These are phyloP conservation scores for Immersiporthe knoxdaviesiana DNA, from an alignment of 2,329 filamentous ascomycete genomes.

Conservation along the genomic window DNA sequence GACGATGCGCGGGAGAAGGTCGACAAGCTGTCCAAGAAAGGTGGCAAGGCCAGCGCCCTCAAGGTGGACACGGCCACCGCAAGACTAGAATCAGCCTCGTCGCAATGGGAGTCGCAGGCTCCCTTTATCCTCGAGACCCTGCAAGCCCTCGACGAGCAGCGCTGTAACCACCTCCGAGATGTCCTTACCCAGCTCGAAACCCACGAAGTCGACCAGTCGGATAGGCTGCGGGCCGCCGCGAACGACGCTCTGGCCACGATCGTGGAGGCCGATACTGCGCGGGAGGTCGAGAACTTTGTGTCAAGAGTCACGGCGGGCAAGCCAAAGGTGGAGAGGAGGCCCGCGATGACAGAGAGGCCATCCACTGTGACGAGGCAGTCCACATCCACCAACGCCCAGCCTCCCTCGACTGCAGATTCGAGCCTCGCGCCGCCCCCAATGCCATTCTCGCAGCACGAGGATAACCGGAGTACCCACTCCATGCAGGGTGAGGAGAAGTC, in stretches of 20 bases:
- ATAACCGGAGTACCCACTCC: slow-evolving; percentile 52
- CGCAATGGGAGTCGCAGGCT: slow-evolving; percentile 92
- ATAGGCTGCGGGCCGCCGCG: slow-evolving; percentile 72
- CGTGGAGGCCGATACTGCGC: slow-evolving; percentile 82
- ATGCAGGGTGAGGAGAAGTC: slow-evolving; percentile 45
- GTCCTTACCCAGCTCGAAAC: slow-evolving; percentile 91
- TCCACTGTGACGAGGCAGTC: slow-evolving; percentile 43
- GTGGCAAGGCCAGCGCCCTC: slow-evolving; percentile 71
- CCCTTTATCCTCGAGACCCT: slow-evolving; percentile 94
- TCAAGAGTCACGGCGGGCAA: slow-evolving; percentile 49
- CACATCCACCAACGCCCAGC: slow-evolving; percentile 39
- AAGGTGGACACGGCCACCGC: slow-evolving; percentile 77
- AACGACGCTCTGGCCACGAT: slow-evolving; percentile 81
- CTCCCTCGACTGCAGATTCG: slow-evolving; percentile 27
- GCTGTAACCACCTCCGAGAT: slow-evolving; percentile 88
- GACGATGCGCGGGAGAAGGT: slow-evolving; percentile 82
- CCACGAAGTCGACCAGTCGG: slow-evolving; percentile 84
- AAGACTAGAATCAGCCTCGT: slow-evolving; percentile 75
- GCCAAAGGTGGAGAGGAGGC: slow-evolving; percentile 47
- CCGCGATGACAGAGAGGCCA: slow-evolving; percentile 37
- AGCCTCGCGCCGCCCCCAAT: slow-evolving; percentile 25
- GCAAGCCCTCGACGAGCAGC: slow-evolving; percentile 86
- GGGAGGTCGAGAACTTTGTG: slow-evolving; percentile 80
- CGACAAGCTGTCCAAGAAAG: slow-evolving; percentile 83
- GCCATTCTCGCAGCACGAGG: slow-evolving; percentile 37